Evolutionary conservation across 169 alveolate species (phyloP), one percentile per base, ranked within the genome.

Genomic region (Cryptosporidium andersoni): DNA sequence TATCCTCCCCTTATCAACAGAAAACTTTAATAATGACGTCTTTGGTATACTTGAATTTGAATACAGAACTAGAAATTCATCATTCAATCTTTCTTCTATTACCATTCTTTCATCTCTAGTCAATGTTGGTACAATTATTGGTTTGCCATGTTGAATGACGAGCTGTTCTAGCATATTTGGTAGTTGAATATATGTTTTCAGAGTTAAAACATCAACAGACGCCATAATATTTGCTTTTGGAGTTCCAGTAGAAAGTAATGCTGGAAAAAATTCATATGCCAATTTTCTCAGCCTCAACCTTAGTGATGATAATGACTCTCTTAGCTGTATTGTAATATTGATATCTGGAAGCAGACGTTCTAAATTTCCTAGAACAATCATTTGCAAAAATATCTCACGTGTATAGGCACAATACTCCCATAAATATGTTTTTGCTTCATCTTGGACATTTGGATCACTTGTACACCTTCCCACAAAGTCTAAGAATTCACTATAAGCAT

Each of bases 371-470:
- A 74, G 55, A 43, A 68, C 85, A 11, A 74, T 9, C 67, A 74
- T 74, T 58, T 62, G 55, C 2, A 74, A 47, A 58, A 56, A 74
- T 12, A 74, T 52, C 48, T 74, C 85, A 12, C 85, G 55, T 36
- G 60, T 43, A 34, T 74, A 52, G 1, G 85, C 85, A 6, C 74
- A 74, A 48, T 74, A 74, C 47, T 74, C 85, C 85, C 85, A 74
- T 48, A 74, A n/a, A 60, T 68, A 74, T 11, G 85, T 74, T 60
- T 43, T 74, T 56, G 85, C 85, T 37, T 74, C 85, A 8, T 56
- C 85, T 14, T 74, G 85, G n/a, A 74, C 67, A 74, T 74, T 74
- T 37, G 85, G 85, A 43, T 74, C 85, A 25, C 63, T 74, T 53
- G 85, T 74, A 16, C 43, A 74, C 12, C 85, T 64, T 42, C 85